Base-by-base conservation (phyloP, 2,329 filamentous ascomycete genomes). In the Ceratocystis papillata region DNA sequence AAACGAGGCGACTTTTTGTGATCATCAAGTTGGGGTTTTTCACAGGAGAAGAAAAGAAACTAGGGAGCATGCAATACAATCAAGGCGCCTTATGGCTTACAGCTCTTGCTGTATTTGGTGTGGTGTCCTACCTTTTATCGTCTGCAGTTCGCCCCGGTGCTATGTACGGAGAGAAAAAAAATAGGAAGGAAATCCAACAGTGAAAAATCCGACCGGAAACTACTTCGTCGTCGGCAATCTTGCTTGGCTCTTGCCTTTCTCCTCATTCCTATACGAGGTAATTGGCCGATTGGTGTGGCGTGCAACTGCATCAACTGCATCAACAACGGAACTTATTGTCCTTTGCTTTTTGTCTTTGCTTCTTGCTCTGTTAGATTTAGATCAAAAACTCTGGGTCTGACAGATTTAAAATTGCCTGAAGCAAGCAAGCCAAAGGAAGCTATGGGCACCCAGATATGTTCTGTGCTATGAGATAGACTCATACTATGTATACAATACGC, bases 241-340 rank as follows among this genome's bases (percentile, higher is more conserved):
- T 7, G 53, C 30, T 20, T 22, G 25, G 53, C 28, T 28, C 15
- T 28, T 33, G 28, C 25, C 22, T 57, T 28, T 2, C 17, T 12
- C 12, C 30, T 15, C 15, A 15, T 22, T 28, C 28, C 28, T 15
- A 57, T 33, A 33, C 53, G 25, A 57, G 53, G 53, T 30, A 57
- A 57, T 28, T 57, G 53, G n/a, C 30, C 53, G 30, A 30, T 57
- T 57, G 53, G 53, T n/a, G 53, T 30, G 25, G 50, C 22, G 8
- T 25, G 50, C 50, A 20, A 28, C 25, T 17, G 25, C 53, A 28
- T 6, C 45, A 48, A 48, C 17, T 45, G 44, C 44, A 12, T 41
- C 37, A 15, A 41, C 10, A 41, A 41, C 37, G 37, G 37, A 41
- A 15, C 37, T 41, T 15, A 4, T 4, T 41, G 37, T 15, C 37